A percentile compares a stretch with the other conserved stretches of the same genome.
Evolutionary conservation across 805 yeast genomes (phyloP).

Genomic region (Metschnikowia drakensbergensis): DNA sequence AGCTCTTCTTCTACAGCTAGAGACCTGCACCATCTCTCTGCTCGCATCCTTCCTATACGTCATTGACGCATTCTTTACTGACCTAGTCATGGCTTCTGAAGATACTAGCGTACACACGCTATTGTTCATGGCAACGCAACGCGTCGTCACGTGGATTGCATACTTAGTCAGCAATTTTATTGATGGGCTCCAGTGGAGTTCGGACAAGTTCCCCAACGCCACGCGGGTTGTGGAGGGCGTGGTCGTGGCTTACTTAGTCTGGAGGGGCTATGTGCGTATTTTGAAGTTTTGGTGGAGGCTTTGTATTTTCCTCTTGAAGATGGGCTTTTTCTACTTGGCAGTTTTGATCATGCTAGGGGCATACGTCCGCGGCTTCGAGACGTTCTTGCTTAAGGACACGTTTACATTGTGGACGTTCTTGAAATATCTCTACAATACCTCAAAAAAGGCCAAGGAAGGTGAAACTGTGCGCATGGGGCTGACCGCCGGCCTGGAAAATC

Average conservation of each 20-base stretch:
- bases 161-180: background rate
- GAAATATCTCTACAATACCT: background rate
- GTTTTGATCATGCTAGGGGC: slow-evolving; percentile 1
- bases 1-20: no score
- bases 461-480: background rate
- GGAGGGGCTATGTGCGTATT: slow-evolving; percentile 9
- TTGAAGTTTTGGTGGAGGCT: slow-evolving; percentile 13
- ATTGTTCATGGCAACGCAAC: background rate
- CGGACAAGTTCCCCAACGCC: slow-evolving; percentile 7
- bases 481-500: background rate
- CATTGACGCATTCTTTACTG: background rate
- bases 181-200: slow-evolving; percentile 1
- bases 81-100: slow-evolving; percentile 6
- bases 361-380: slow-evolving; percentile 12
- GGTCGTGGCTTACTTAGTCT: slow-evolving; percentile 9
- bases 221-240: slow-evolving; percentile 5
- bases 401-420: background rate
- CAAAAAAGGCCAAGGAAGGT: no score
- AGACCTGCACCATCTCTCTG: background rate
- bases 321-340: slow-evolving; percentile 1
- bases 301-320: slow-evolving; percentile 8
- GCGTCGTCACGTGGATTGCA: background rate
- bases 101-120: background rate
- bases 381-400: slow-evolving; percentile 11
- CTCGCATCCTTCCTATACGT: background rate